Base-by-base conservation (phyloP, 176 grass and related monocot species). In the Canna indica region DNA sequence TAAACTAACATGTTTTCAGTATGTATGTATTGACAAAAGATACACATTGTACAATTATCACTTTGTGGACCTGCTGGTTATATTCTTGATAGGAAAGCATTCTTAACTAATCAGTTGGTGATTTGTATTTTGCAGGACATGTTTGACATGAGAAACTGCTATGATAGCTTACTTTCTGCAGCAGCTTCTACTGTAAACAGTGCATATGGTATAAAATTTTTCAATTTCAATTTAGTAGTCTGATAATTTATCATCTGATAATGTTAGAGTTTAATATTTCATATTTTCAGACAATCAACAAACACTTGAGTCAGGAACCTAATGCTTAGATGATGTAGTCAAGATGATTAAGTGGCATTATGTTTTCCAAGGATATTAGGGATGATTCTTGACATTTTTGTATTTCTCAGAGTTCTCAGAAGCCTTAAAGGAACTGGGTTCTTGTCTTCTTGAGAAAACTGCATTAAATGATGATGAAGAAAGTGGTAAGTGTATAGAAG, bases 151-250 rank as follows among this genome's bases (percentile, higher is more conserved):
- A 83, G 59, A 73, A 85, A 77, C 73, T 97, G 86, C 75, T 97
- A 97, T 27, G 94, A 97, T 52, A 82, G 89, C 80, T 82, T 99
- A 83, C 84, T 99, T 90, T 99, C 89, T 28, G 94, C 94, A 80
- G 94, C 94, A 64, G 94, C 94, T 78, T 89, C 94, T 57, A 90
- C 89, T 59, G 78, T 77, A 59, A 99, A 99, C 75, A 87, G 89
- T 47, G 94, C 87, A 81, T 99, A 78, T 80, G 94, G 94, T 99
- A 90, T n/a, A n/a, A n/a, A n/a, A n/a, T n/a, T n/a, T n/a, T n/a
- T 36, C 64, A 59, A 42, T 70, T 79, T 48, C 22, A 1, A 29
- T 7, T 31, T 70, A 16, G 18, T 30, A 29, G 3, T 12, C 28
- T 68, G 24, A 16, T 46, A 25, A 13, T 15, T 70, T 70, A n/a